Evolutionary conservation across 1,284 basidiomycete species (phyloP).

Genomic region (Ceraceosorus bombacis): DNA sequence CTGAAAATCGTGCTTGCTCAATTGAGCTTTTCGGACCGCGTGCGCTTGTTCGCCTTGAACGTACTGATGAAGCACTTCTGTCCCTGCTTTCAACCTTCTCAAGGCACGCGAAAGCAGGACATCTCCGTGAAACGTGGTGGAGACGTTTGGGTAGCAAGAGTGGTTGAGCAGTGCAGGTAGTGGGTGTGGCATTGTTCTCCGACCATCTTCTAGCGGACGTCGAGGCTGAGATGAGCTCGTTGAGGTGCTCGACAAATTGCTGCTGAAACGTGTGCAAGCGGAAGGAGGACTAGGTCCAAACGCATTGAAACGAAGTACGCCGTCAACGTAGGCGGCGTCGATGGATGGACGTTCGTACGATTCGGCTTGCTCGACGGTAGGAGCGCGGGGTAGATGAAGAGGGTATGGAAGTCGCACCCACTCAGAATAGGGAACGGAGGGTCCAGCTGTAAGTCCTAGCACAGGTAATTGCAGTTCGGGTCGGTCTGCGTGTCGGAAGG

Average conservation of each 20-base stretch:
- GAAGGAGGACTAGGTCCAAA: slow-evolving; percentile 34
- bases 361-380: not conserved
- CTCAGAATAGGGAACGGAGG: slow-evolving; percentile 22
- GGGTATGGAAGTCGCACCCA: slow-evolving; percentile 33
- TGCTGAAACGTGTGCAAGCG: not conserved
- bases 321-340: slow-evolving; percentile 42
- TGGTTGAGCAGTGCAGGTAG: slow-evolving; percentile 47
- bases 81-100: slow-evolving; percentile 30
- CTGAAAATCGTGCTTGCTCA: slow-evolving; percentile 43
- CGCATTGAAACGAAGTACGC: slow-evolving; percentile 46
- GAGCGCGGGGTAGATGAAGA: not conserved
- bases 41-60: slow-evolving; percentile 42
- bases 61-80: slow-evolving; percentile 47
- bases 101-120: slow-evolving; percentile 43
- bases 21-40: slow-evolving; percentile 25
- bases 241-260: not conserved
- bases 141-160: slow-evolving; percentile 45
- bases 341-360: slow-evolving; percentile 5
- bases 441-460: slow-evolving; percentile 45
- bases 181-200: slow-evolving; percentile 45
- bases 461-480: slow-evolving; percentile 14
- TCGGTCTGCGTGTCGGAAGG: slow-evolving; percentile 1
- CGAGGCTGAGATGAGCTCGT: not conserved
- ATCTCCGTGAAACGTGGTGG: slow-evolving; percentile 45
- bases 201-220: slow-evolving; percentile 4